Percentiles rank a stretch among this genome's conserved stretches.
Conservation (phyloP, 768 basidiomycete species). For the Pleurotus platypus region DNA sequence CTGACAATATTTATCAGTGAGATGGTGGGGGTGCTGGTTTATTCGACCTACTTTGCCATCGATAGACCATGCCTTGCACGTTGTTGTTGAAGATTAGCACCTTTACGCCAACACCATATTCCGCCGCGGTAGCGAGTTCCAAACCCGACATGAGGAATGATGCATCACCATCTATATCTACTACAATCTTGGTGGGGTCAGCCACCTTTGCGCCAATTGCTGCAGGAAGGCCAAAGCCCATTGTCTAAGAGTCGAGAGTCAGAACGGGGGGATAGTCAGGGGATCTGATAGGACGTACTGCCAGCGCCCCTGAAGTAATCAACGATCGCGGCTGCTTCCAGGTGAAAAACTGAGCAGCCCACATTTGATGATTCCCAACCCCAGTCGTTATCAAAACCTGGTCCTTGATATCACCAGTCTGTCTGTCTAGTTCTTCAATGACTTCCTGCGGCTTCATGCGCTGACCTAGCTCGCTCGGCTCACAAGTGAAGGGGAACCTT, state of each 20-base stretch:
- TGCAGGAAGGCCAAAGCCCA: constrained; percentile 96
- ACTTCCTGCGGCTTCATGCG: constrained; percentile 96
- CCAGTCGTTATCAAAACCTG: constrained; percentile 91
- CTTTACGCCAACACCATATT: constrained; percentile 92
- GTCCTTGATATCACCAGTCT: constrained; percentile 77
- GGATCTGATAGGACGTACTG: too few relatives aligned
- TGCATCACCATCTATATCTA: constrained; percentile 97
- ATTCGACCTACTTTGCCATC: constrained; percentile 82
- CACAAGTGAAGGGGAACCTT: constrained; percentile 87
- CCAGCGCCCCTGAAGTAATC: too few relatives aligned
- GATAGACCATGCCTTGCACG: constrained; percentile 98
- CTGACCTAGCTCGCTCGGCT: constrained; percentile 51
- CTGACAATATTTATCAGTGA: too few relatives aligned
- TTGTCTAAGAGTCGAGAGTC: constrained; percentile 72
- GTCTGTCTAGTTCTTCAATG: constrained; percentile 84
- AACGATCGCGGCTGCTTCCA: too few relatives aligned
- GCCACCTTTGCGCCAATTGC: constrained; percentile 98
- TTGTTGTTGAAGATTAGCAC: constrained; percentile 92
- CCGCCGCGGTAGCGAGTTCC: constrained; percentile 94
- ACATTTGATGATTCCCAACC: too few relatives aligned
- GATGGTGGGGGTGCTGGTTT: too few relatives aligned
- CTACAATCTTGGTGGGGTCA: constrained; percentile 85
- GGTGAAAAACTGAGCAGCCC: too few relatives aligned
- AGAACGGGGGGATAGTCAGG: too few relatives aligned
- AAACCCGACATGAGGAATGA: constrained; percentile 99